A percentile compares a stretch with the other conserved stretches of the same genome.
Evolutionary conservation across 1,284 basidiomycete genomes (phyloP).

Genomic region (Trichosporon sp.): DNA sequence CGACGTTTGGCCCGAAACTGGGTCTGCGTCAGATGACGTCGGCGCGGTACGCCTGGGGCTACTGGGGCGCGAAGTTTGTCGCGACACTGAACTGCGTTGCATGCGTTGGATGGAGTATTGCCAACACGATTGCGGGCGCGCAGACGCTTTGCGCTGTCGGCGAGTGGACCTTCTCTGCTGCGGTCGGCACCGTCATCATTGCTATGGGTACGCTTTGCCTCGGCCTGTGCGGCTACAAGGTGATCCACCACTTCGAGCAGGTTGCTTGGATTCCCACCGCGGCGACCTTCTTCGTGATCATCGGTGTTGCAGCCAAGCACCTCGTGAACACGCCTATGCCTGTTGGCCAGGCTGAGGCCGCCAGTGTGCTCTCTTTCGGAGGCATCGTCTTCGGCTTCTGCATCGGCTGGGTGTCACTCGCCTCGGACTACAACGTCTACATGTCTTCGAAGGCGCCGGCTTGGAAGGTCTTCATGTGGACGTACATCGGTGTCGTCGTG

Average conservation of each 20-base stretch:
- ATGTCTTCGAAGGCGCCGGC: constrained; percentile 41
- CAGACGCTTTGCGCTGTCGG: constrained; percentile 36
- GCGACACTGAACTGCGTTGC: constrained; percentile 39
- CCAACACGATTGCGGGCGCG: constrained; percentile 48
- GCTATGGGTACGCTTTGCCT: constrained; percentile 46
- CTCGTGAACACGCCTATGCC: constrained; percentile 32
- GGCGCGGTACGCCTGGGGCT: constrained; percentile 48
- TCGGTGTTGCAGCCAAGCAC: constrained; percentile 34
- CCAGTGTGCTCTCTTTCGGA: constrained; percentile 43
- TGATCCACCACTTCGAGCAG: constrained; percentile 48
- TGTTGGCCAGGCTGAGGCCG: constrained; percentile 34
- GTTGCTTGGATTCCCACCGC: constrained; percentile 50
- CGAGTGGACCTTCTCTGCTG: constrained; percentile 36
- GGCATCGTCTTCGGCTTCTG: constrained; percentile 34
- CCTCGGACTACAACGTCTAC: constrained; percentile 48
- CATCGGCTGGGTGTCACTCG: constrained; percentile 46
- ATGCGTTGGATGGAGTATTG: constrained; percentile 40
- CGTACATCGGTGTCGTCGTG: constrained; percentile 43
- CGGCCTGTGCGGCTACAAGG: constrained; percentile 50
- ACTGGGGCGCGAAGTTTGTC: constrained; percentile 36
- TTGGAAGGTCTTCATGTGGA: constrained; percentile 43
- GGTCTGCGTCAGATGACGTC: constrained; percentile 48
- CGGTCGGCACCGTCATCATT: constrained; percentile 42
- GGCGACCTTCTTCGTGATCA: constrained; percentile 44
- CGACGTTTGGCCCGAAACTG: constrained; percentile 38